phyloP scores from a whole-genome alignment of 1,284 basidiomycete genomes.

The Crucibulum parvulum region DNA sequence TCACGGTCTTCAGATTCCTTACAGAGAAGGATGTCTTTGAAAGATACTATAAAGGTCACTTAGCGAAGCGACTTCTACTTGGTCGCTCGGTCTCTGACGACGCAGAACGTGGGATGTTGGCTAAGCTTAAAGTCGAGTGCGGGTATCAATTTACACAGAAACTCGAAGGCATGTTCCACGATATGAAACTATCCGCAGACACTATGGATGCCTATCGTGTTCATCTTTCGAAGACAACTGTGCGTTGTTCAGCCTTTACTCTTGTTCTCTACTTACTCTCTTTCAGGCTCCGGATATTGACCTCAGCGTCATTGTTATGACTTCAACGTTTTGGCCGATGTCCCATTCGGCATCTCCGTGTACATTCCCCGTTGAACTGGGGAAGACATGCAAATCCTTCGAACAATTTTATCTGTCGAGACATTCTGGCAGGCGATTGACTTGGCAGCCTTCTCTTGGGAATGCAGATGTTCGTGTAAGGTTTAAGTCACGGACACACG shows the following conservation, averaged over 20 bases:
- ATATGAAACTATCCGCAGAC: slow-evolving; percentile 92
- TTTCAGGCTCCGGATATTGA: slow-evolving; percentile 75
- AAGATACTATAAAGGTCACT: slow-evolving; percentile 96
- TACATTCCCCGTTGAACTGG: slow-evolving; percentile 70
- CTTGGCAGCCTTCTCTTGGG: slow-evolving; percentile 95
- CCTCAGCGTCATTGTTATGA: slow-evolving; percentile 88
- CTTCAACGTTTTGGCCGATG: slow-evolving; percentile 94
- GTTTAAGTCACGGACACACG: slow-evolving; percentile 86
- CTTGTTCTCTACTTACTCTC: slow-evolving; percentile 4
- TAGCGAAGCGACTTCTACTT: slow-evolving; percentile 90
- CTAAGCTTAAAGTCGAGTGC: slow-evolving; percentile 97
- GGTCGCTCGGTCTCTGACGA: slow-evolving; percentile 94
- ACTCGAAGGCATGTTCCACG: slow-evolving; percentile 99
- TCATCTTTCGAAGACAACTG: slow-evolving; percentile 61
- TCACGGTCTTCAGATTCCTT: slow-evolving; percentile 94
- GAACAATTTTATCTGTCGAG: slow-evolving; percentile 90
- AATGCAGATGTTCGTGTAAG: slow-evolving; percentile 88
- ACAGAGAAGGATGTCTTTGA: slow-evolving; percentile 98
- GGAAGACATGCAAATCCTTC: slow-evolving; percentile 76
- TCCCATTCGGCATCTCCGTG: slow-evolving; percentile 68
- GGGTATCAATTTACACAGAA: slow-evolving; percentile 99
- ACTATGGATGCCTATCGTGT: slow-evolving; percentile 80
- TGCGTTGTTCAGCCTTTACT: slow-evolving; percentile 35
- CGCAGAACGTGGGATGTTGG: slow-evolving; percentile 97
- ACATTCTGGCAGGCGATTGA: slow-evolving; percentile 90